Base-by-base conservation (phyloP, 2,329 filamentous ascomycete genomes). In the Torrubiella hemipterigena region DNA sequence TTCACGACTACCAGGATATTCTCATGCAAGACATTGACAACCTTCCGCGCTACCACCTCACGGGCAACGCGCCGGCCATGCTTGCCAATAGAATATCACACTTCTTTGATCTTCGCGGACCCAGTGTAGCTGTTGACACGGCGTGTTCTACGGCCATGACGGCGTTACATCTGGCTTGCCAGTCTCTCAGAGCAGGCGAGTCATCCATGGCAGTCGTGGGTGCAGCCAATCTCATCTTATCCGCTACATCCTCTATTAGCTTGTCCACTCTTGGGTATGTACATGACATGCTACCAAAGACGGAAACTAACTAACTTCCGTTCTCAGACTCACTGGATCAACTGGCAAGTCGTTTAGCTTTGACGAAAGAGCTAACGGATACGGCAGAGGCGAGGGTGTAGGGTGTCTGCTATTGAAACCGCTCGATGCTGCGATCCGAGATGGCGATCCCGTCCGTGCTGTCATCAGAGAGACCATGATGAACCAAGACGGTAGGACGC, bases 351-450 rank as follows among this genome's bases (percentile, higher is more conserved):
- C 59, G 18, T 58, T 56, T 30, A 66, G 63, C 37, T 27, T 35
- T 26, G 58, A 62, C 24, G 43, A 49, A 7, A 37, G 42, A 6
- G 65, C 60, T 2, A 46, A 63, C 30, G 67, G 66, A 1, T 70
- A 67, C 32, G 59, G 49, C 0, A 49, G 63, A 8, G 64, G 58
- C 2, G 66, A 70, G 35, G 65, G 58, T 4, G 41, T 59, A 6
- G 55, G 41, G 0, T 45, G 51, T 5, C 29, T 69, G 4, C 40
- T 60, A 2, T 30, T 70, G 7, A 69, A 69, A 42, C 49, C 41
- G 1, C 42, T 68, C 1, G 42, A 47, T 9, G 51, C 55, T 21
- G 65, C 65, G 0, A 43, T 76, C 6, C 40, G 44, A 5, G 61
- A 63, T 24, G 52, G 54, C 4, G 56, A 69, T 39, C 50, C 52